Base-by-base conservation (phyloP, 148 eudicot species). In the Pouteria glomerata region DNA sequence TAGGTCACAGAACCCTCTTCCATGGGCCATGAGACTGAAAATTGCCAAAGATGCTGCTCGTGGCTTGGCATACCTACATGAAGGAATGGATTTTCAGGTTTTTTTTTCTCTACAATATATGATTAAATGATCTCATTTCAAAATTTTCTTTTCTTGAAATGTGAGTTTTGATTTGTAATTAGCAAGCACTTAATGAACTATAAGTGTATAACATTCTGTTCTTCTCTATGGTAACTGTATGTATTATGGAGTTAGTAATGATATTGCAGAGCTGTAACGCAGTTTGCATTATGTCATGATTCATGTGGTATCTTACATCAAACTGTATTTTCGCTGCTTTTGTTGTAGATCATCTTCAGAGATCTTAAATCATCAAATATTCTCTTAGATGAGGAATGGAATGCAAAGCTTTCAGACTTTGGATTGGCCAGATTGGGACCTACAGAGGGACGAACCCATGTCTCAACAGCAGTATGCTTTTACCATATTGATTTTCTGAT, bases 41-140 rank as follows among this genome's bases (percentile, higher is more conserved):
- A 80, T 94, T 39, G 98, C 98, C 50, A 87, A 85, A 77, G 97
- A 94, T 79, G 86, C 97, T 78, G 97, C 97, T 69, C 93, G 91
- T 75, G 98, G 98, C 64, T 78, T 94, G 77, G 69, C 93, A 39
- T 94, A 91, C 71, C 89, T 94, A 60, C 98, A 94, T 44, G 97
- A 94, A 74, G 90, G 86, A 71, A 94, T 94, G 98, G 98, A 91
- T 59, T 86, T 89, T 81, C 98, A 94, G 96, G 98, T 84, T 24
- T 50, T 45, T 58, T 66, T 58, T 6, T 1, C 23, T 15, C 15
- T 30, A 27, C 48, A 31, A 1, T 16, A 1, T 48, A n/a, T 31
- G 13, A 11, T 39, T 34, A 11, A 12, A 42, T n/a, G 27, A 12
- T 33, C 23, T 15, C 34, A 70, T 23, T 63, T 44, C 37, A 26